phyloP scores from a whole-genome alignment of 1,284 basidiomycete genomes.

The Erythrobasidium hasegawianum region DNA sequence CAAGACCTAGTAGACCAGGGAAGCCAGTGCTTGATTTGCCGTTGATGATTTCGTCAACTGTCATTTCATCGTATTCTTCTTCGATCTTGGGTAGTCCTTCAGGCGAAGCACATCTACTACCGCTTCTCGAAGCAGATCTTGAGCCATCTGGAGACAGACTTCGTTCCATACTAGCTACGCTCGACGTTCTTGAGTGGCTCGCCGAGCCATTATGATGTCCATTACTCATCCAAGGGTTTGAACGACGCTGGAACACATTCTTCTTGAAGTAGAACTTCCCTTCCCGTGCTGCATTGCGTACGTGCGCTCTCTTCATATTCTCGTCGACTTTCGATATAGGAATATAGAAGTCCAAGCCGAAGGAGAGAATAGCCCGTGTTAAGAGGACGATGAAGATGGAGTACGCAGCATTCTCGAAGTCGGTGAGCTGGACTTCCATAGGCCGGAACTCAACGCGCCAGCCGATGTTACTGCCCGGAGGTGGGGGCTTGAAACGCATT shows the following conservation, averaged over 20 bases:
- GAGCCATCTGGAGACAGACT: constrained; percentile 18
- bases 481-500: constrained; percentile 95
- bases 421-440: constrained; percentile 98
- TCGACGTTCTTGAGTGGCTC: constrained; percentile 15
- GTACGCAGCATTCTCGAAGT: constrained; percentile 98
- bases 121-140: constrained; percentile 6
- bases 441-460: constrained; percentile 98
- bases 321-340: constrained; percentile 97
- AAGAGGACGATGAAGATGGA: constrained; percentile 90
- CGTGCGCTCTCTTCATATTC: constrained; percentile 90
- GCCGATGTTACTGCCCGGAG: constrained; percentile 82
- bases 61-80: constrained; percentile 87
- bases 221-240: constrained; percentile 16
- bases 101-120: constrained; percentile 31
- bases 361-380: constrained; percentile 84
- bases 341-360: constrained; percentile 91
- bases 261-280: constrained; percentile 88
- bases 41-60: constrained; percentile 87
- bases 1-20: constrained; percentile 80
- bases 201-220: constrained; percentile 10
- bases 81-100: constrained; percentile 49
- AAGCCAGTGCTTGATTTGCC: constrained; percentile 63
- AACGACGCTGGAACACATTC: constrained; percentile 60
- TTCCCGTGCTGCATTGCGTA: constrained; percentile 67
- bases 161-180: constrained; percentile 7